Base-by-base conservation (phyloP, 2,329 filamentous ascomycete genomes). In the Elsinoe australis region DNA sequence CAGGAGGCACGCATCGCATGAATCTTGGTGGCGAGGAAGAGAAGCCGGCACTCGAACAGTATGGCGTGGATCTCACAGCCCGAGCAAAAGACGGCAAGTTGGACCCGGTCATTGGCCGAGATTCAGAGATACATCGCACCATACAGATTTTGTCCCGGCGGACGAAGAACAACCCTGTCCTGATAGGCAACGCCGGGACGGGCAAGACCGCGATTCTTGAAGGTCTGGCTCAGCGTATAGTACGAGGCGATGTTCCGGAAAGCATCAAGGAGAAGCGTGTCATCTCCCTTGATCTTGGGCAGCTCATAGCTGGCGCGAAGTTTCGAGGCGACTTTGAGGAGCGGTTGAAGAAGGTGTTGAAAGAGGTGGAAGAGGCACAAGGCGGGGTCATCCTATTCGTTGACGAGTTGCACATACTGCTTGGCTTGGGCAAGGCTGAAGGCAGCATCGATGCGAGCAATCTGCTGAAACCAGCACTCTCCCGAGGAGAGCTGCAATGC, bases 291-390 rank as follows among this genome's bases (percentile, higher is more conserved):
- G 92, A 98, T 59, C 74, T 98, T 4, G 92, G 92, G 2, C 87
- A 87, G 28, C 76, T 98, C 12, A 95, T 98, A 58, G 92, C 92
- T 1, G 92, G 92, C 41, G 89, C 92, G 34, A 96, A 95, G 61
- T 98, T 92, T 59, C 74, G 92, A 39, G 92, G 92, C 41, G 92
- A 98, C 58, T 96, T 98, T 51, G 92, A 98, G 63, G 92, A 98
- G 63, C 76, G 92, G 33, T 63, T 96, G 51, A 96, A 96, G 65
- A 83, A 83, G 55, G 88, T 96, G 1, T 66, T 98, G 61, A 88
- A 85, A 58, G 92, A 96, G 64, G 89, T 95, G 8, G 80, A 94
- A 64, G 81, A 94, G 54, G 86, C 90, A 1, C 74, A 95, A 45
- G 92, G 92, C 26, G 80, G 86, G 49, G 83, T 96, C 3, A 95